phyloP scores from a whole-genome alignment of 495 filamentous ascomycete genomes.

The Aspergillus carlsbadensis region DNA sequence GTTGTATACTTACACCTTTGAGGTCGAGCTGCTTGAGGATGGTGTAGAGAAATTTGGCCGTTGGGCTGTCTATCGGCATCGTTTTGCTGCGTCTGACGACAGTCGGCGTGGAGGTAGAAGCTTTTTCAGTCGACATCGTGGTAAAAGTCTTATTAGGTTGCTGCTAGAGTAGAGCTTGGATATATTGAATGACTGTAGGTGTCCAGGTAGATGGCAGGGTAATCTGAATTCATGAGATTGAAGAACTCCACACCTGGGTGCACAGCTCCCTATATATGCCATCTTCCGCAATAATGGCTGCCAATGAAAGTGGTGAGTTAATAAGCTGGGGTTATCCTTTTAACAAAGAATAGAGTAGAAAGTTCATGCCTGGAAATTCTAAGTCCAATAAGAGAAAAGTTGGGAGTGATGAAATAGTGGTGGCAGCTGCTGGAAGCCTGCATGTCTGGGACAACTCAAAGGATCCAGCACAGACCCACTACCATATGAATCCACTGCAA shows the following conservation, averaged over 20 bases:
- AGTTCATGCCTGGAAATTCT: not conserved
- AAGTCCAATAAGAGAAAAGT: not conserved
- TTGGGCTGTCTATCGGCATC: slow-evolving; percentile 48
- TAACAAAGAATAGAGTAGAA: not conserved
- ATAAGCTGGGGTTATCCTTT: not conserved
- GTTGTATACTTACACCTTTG: slow-evolving; percentile 58
- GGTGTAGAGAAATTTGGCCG: slow-evolving; percentile 65
- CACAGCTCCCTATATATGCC: slow-evolving; percentile 7
- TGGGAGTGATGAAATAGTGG: not conserved
- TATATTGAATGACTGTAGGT: not conserved
- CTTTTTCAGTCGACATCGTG: not conserved
- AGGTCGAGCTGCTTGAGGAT: slow-evolving; percentile 75
- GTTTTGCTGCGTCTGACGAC: slow-evolving; percentile 40
- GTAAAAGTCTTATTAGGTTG: not conserved
- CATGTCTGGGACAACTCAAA: slow-evolving; percentile 1
- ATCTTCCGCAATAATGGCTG: not conserved
- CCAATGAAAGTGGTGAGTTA: not conserved
- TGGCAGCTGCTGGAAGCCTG: not conserved
- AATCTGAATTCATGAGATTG: not conserved
- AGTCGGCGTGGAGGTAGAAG: slow-evolving; percentile 17
- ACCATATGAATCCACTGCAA: not conserved
- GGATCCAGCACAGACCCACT: not conserved
- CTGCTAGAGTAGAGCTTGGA: not conserved
- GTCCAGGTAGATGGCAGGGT: not conserved
- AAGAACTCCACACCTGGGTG: not conserved